Base-by-base conservation (phyloP, 164 flowering plant genomes). In the Dillenia turbinata region DNA sequence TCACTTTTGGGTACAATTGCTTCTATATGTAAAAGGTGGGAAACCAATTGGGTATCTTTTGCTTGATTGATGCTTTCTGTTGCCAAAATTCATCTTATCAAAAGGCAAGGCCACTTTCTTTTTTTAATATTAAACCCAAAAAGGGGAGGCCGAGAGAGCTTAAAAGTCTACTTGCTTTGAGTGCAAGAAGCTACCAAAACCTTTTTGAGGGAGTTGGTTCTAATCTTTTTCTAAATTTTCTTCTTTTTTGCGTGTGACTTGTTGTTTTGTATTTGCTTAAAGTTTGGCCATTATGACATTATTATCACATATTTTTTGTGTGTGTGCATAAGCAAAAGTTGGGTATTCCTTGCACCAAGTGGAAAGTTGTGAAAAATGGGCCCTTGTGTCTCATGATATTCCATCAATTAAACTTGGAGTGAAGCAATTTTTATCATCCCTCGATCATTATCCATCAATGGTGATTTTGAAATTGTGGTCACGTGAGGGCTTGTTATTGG, bases 181-280 rank as follows among this genome's bases (percentile, higher is more conserved):
- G 80, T 78, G 79, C 82, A 84, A 86, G 85, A 81, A 79, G 83
- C 82, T 74, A 76, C 81, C 81, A 69, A 68, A 69, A 68, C 69
- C 76, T 68, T 70, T 79, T 75, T 61, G 67, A 53, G 60, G 60
- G 26, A 52, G 60, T 64, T 56, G 49, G 54, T 44, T 17, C 11
- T 22, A 9, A 54, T 15, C 49, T 47, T 24, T 16, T 70, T 47
- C 24, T 49, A 49, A n/a, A 10, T n/a, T 55, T 9, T 33, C 44
- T 44, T 33, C 10, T 40, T 19, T 8, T 9, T 24, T 9, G 49
- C 47, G 50, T 24, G 65, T 44, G 55, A 63, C 61, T 33, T 57
- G 48, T 44, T 57, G 33, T 9, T 58, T 22, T 61, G 47, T 59
- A 66, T 73, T 75, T 78, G 84, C 88, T 79, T 84, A 67, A 81